Base-by-base conservation (phyloP, 2,329 filamentous ascomycete genomes). In the Coleophoma cylindrospora region DNA sequence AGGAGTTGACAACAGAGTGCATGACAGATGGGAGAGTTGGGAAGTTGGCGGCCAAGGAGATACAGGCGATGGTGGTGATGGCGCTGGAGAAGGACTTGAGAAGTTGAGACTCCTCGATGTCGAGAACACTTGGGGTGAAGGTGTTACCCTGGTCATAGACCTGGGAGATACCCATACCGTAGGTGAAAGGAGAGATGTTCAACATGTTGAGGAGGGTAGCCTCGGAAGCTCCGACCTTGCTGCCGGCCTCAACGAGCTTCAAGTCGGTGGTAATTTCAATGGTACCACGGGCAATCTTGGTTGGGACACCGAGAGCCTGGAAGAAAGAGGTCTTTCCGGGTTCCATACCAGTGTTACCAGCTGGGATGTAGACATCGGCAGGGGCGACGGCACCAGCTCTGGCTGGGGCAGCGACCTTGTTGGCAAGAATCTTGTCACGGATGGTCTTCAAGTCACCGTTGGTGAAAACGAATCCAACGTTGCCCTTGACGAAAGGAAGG, bases 201-300 rank as follows among this genome's bases (percentile, higher is more conserved):
- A 99, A 79, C 92, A 99, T 89, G 89, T 99, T 99, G 68, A 99
- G 87, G 64, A 99, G 84, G 70, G 92, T 96, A 64, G 94, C 94
- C 83, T 99, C 94, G 71, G 94, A 99, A 70, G 94, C 86, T 75
- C 95, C 94, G 81, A 99, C 95, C 84, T 96, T 97, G 81, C 51
- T 80, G 65, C 86, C 85, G 61, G 89, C 83, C 81, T 96, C 91
- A 69, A 97, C 87, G 74, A 99, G 89, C 89, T 96, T 97, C 67
- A 99, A 82, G 72, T 99, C 94, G 67, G 86, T 81, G 60, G 91
- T 96, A 72, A 99, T 99, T 89, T 99, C 94, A 79, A 99, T 99
- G 79, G 94, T 99, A 95, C 94, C 95, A 95, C 94, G 94, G 73
- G 94, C 94, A 79, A 99, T 99, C 91, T 99, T 99, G 84, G 94